Evolutionary conservation across 129 eudicot species (phyloP).

Genomic region (Pulicaria dysenterica): DNA sequence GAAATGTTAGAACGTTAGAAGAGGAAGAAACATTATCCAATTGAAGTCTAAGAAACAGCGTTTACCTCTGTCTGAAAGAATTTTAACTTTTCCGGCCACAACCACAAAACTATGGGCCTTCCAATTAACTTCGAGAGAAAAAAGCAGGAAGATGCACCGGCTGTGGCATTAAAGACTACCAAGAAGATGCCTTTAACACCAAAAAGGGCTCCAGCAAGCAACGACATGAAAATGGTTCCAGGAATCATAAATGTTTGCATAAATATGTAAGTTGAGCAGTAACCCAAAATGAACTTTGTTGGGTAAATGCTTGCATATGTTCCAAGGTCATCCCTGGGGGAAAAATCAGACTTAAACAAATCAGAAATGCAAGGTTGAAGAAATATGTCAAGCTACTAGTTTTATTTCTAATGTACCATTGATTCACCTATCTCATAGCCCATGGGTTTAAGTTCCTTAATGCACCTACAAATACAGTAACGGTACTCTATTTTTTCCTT

Average conservation of each 20-base stretch:
- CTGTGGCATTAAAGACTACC: slow-evolving; percentile 94
- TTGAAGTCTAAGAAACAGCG: neutral
- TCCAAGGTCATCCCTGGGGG: slow-evolving; percentile 75
- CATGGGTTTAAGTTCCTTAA: no score
- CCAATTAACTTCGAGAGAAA: slow-evolving; percentile 91
- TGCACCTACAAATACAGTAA: no score
- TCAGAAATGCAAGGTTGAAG: neutral
- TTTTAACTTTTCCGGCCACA: slow-evolving; percentile 92
- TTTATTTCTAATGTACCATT: no score
- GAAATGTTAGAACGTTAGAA: slow-evolving; percentile 8
- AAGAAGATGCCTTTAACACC: slow-evolving; percentile 91
- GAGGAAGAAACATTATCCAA: neutral
- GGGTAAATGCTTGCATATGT: slow-evolving; percentile 69
- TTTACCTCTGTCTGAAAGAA: slow-evolving; percentile 81
- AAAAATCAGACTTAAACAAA: slow-evolving; percentile 17
- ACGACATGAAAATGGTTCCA: slow-evolving; percentile 94
- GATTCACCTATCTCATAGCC: no score
- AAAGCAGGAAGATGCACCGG: slow-evolving; percentile 96
- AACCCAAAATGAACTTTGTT: slow-evolving; percentile 81
- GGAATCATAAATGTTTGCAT: slow-evolving; percentile 99
- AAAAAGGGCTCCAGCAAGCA: slow-evolving; percentile 95
- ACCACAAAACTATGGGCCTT: slow-evolving; percentile 83
- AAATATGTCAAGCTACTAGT: neutral
- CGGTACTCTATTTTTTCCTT: no score
- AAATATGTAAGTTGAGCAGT: slow-evolving; percentile 94